These are phyloP conservation scores for Apiotrichum gracile DNA, from an alignment of 1,284 basidiomycete species.

Conservation along the genomic window DNA sequence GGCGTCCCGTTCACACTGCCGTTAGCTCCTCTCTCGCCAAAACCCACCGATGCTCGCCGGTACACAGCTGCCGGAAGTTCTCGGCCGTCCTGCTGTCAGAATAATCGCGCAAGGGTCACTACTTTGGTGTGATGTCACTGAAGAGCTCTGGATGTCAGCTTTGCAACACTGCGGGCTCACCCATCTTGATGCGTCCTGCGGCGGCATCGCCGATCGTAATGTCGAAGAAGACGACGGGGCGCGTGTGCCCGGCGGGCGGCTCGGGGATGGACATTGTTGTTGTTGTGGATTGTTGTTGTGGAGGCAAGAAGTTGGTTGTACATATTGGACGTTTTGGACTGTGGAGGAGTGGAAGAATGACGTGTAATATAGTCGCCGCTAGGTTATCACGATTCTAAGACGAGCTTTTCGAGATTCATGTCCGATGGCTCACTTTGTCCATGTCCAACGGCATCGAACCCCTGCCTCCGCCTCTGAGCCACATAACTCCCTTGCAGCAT, in stretches of 20 bases:
- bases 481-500: too few species aligned
- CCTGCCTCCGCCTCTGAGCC: too few species aligned
- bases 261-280: slow-evolving; percentile 38
- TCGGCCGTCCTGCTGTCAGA: slow-evolving; percentile 69
- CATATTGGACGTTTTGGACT: too few species aligned
- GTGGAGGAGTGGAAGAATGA: too few species aligned
- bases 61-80: slow-evolving; percentile 95
- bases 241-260: slow-evolving; percentile 44
- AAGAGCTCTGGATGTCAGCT: slow-evolving; percentile 30
- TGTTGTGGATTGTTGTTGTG: too few species aligned
- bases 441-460: too few species aligned
- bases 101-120: neutral
- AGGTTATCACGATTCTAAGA: too few species aligned
- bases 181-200: slow-evolving; percentile 91
- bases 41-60: slow-evolving; percentile 81
- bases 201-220: slow-evolving; percentile 91
- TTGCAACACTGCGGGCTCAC: slow-evolving; percentile 7
- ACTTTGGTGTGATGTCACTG: slow-evolving; percentile 45
- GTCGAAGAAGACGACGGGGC: slow-evolving; percentile 95
- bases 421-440: too few species aligned
- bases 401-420: too few species aligned
- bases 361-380: too few species aligned
- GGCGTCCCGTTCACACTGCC: slow-evolving; percentile 72
- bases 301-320: too few species aligned
- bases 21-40: slow-evolving; percentile 7